phyloP scores from a whole-genome alignment of 2,329 filamentous ascomycete genomes.

The Monosporascus sp. region DNA sequence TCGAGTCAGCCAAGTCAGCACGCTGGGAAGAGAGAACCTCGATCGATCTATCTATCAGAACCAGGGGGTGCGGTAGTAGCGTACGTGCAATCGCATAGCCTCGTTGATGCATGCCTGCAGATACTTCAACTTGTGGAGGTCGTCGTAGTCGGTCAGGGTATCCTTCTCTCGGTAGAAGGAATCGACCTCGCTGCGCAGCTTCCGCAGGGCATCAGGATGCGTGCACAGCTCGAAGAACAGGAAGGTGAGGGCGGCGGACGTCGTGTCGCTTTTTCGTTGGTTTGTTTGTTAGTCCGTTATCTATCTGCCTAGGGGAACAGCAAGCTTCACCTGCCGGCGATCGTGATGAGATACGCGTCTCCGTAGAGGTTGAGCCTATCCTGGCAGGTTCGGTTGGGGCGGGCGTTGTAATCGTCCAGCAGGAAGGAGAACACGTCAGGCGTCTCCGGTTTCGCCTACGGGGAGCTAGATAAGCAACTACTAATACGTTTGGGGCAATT shows the following conservation, averaged over 20 bases:
- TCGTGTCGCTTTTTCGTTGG: constrained; percentile 8
- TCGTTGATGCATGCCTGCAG: constrained; percentile 36
- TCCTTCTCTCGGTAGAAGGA: constrained; percentile 1
- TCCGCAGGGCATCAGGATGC: neutral
- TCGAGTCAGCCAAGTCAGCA: no score
- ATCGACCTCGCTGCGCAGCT: constrained; percentile 4
- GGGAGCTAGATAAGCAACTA: neutral
- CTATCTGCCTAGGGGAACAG: neutral
- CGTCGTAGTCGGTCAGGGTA: neutral
- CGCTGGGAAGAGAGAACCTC: no score
- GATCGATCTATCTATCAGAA: no score
- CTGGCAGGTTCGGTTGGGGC: constrained; percentile 12
- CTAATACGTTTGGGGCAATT: no score
- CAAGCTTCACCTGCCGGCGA: constrained; percentile 25
- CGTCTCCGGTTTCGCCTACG: constrained; percentile 11
- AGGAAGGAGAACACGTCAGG: constrained; percentile 29
- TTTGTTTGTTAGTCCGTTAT: neutral
- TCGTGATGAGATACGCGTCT: constrained; percentile 25
- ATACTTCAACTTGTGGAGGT: constrained; percentile 16
- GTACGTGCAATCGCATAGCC: constrained; percentile 27
- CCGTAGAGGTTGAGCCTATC: constrained; percentile 20
- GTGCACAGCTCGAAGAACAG: constrained; percentile 12
- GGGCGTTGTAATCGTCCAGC: constrained; percentile 19
- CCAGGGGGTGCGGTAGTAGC: neutral
- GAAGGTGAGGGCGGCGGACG: constrained; percentile 9